Evolutionary conservation across 2,329 filamentous ascomycete species (phyloP), one percentile per base, ranked within the genome.

Genomic region (Colletotrichum neosansevieriae): DNA sequence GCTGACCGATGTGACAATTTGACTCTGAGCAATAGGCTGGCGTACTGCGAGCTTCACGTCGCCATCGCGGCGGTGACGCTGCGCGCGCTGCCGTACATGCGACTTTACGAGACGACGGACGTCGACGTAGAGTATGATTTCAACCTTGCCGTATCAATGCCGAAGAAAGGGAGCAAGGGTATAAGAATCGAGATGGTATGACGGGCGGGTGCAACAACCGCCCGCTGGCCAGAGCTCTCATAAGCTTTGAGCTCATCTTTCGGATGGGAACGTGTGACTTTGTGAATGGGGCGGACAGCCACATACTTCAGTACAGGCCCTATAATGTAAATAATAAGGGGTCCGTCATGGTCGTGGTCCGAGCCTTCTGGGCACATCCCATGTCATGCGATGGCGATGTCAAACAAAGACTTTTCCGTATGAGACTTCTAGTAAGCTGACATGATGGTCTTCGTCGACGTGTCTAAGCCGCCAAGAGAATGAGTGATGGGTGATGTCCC

Each of bases 11-110:
- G 59, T 7, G 11, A 50, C 21, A 47, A 21, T 47, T n/a, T n/a
- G n/a, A n/a, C n/a, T n/a, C 34, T 7, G 29, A 24, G 32, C 32
- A 24, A 15, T 12, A 77, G 75, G 24, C 73, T 78, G 36, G 76
- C 73, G 3, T 60, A 72, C 12, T 76, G 74, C 62, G 49, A 78
- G 68, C 61, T 77, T 36, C 69, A 78, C 34, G 63, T 75, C 7
- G 53, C 65, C 2, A 45, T 73, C 9, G 70, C 75, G 1, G 73
- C 73, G 3, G 58, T 77, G 38, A 69, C 70, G 12, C 56, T 76
- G 34, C 73, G 74, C 7, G 74, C 75, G 2, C 45, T 75, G 12
- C 75, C 74, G 13, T 63, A 71, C 13, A 71, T 75, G 72, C 64
- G 62, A 45, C 71, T 77, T 7, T 71, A 71, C 40, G 74, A 78